Base-by-base conservation (phyloP, 352 stramenopile species). In the Phytophthora ohioensis region DNA sequence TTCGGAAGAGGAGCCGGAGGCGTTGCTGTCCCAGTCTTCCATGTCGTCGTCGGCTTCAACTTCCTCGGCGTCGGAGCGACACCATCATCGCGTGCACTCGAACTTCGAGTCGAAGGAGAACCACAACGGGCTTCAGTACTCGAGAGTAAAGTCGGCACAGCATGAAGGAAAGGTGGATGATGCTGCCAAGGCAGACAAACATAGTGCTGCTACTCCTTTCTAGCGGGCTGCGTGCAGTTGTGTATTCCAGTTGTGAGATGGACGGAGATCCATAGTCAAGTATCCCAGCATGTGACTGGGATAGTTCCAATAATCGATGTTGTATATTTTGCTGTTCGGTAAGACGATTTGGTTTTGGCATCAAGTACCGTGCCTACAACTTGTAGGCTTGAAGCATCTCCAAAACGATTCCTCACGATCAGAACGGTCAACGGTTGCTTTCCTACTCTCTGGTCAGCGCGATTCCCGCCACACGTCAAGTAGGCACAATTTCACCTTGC, bases 1-100 rank as follows among this genome's bases (percentile, higher is more conserved):
- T 7, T 81, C 66, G 32, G 69, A 80, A 4, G 69, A 77, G 10
- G 73, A 78, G 32, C 34, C 30, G 11, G 58, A 77, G n/a, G 45
- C 32, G 53, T 39, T 71, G 69, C 49, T 63, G 34, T 55, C 58
- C 5, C 31, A n/a, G 5, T 69, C 67, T 27, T 73, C 75, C 21
- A 38, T 54, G 17, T 67, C 65, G 43, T 72, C 69, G 17, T 63
- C 59, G n/a, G 49, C 57, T 2, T 73, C 57, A 31, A 42, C 51
- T 5, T 62, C 48, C 30, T 66, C 57, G 0, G 38, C 27, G 12
- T 70, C 56, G 10, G 59, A 78, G n/a, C 49, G 45, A 52, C 58
- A 63, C 15, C 30, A 58, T 15, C 8, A 56, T 7, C 15, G n/a
- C 6, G 53, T 57, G 15, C 32, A 48, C 21, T 27, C 21, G 21